Evolutionary conservation across 2,329 filamentous ascomycete genomes (phyloP).

Genomic region (Fusarium dlaminii): DNA sequence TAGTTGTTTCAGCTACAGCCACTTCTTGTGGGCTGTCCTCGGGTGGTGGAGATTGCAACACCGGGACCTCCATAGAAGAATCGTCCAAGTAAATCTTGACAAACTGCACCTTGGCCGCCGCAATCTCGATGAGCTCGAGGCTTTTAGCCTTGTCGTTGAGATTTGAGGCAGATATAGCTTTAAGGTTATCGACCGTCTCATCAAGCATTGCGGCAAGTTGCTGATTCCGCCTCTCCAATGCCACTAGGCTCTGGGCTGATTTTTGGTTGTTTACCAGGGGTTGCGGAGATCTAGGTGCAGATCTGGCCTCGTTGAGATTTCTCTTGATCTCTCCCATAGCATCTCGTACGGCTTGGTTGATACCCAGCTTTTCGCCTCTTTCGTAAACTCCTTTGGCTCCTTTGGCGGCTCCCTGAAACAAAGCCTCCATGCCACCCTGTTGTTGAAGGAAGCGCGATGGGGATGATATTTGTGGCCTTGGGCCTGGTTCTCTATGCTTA

Average conservation of each 20-base stretch:
- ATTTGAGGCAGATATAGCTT: slow-evolving; percentile 63
- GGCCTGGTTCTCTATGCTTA: slow-evolving; percentile 53
- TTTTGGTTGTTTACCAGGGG: slow-evolving; percentile 50
- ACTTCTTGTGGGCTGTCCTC: slow-evolving; percentile 27
- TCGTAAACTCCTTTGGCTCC: slow-evolving; percentile 79
- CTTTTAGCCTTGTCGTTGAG: slow-evolving; percentile 60
- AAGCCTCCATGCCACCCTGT: slow-evolving; percentile 70
- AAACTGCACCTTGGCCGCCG: slow-evolving; percentile 71
- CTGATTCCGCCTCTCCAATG: slow-evolving; percentile 72
- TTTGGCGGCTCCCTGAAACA: slow-evolving; percentile 81
- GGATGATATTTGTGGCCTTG: slow-evolving; percentile 57
- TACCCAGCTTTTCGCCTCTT: slow-evolving; percentile 77
- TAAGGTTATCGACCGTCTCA: slow-evolving; percentile 70
- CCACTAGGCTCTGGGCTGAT: slow-evolving; percentile 51
- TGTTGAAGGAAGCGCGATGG: slow-evolving; percentile 64
- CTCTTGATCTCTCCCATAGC: slow-evolving; percentile 82
- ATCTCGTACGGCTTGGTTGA: slow-evolving; percentile 83
- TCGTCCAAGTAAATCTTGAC: slow-evolving; percentile 71
- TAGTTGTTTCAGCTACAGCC: slow-evolving; percentile 16
- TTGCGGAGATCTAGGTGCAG: slow-evolving; percentile 51
- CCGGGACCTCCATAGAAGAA: slow-evolving; percentile 60
- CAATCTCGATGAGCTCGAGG: slow-evolving; percentile 65
- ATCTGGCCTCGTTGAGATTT: slow-evolving; percentile 72
- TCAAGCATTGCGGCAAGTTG: slow-evolving; percentile 75
- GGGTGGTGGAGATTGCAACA: slow-evolving; percentile 23